These are phyloP conservation scores for Fusarium pseudocircinatum DNA, from an alignment of 2,329 filamentous ascomycete genomes.

Conservation along the genomic window DNA sequence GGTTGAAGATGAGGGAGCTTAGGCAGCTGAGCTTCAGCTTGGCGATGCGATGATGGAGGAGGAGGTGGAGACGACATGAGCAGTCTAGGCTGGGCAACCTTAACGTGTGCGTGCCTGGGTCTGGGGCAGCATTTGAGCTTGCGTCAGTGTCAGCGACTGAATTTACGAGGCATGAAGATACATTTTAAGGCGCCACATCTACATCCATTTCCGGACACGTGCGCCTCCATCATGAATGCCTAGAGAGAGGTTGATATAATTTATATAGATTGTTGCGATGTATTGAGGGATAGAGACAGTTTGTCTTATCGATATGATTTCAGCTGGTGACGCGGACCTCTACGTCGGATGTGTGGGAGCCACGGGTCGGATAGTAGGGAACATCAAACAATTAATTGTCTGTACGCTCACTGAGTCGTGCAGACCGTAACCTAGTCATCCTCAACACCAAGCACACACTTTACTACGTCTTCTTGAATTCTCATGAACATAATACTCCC, in stretches of 20 bases:
- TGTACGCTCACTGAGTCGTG: background rate
- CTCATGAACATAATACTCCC: accelerated
- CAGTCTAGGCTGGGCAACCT: conserved; percentile 1
- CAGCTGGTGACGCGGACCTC: background rate
- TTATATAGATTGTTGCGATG: background rate
- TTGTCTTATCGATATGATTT: background rate
- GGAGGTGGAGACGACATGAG: conserved; percentile 25
- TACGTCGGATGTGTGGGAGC: background rate
- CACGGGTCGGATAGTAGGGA: background rate
- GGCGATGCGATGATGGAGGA: conserved; percentile 35
- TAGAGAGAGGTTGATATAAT: background rate
- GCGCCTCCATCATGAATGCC: background rate
- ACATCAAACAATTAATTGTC: background rate
- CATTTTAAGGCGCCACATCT: conserved; percentile 35
- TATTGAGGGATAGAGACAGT: background rate
- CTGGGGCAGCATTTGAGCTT: conserved; percentile 23
- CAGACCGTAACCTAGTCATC: background rate
- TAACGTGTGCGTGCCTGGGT: conserved; percentile 14
- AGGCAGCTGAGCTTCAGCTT: conserved; percentile 22
- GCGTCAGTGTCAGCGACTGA: conserved; percentile 37
- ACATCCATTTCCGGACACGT: conserved; percentile 10
- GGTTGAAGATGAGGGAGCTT: conserved; percentile 9
- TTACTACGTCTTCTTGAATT: background rate
- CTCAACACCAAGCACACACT: background rate
- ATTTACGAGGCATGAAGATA: background rate